Evolutionary conservation across 257 asterid species (phyloP).

Genomic region (Buddleja alternifolia): DNA sequence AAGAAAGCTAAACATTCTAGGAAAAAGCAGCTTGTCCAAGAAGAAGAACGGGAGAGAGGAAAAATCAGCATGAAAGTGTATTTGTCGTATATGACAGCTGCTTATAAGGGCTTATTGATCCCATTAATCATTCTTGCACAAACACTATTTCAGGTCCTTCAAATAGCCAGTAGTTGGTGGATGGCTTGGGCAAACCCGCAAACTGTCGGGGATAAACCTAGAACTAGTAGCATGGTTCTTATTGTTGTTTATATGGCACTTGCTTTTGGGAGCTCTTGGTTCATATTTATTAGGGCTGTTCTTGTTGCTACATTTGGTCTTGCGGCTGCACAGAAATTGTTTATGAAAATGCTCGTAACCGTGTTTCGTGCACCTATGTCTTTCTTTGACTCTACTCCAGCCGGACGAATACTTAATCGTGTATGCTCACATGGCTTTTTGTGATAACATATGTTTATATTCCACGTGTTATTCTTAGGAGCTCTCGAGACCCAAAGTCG

Average conservation of each 20-base stretch:
- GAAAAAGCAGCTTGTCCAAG: constrained; percentile 96
- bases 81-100: constrained; percentile 90
- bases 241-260: constrained; percentile 91
- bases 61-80: constrained; percentile 98
- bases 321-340: constrained; percentile 91
- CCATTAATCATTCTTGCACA: constrained; percentile 92
- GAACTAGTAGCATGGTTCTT: constrained; percentile 74
- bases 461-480: too few relatives aligned
- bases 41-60: constrained; percentile 97
- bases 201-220: constrained; percentile 79
- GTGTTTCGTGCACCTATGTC: constrained; percentile 95
- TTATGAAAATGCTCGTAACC: constrained; percentile 72
- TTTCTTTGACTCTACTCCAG: constrained; percentile 95
- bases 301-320: constrained; percentile 98
- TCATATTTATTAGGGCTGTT: constrained; percentile 88
- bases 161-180: constrained; percentile 99
- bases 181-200: constrained; percentile 99
- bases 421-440: constrained; percentile 37
- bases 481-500: too few relatives aligned
- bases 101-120: constrained; percentile 86
- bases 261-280: constrained; percentile 97
- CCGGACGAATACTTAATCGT: constrained; percentile 93
- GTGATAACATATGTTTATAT: neutral
- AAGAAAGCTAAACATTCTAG: constrained; percentile 85
- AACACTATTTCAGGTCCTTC: constrained; percentile 90